phyloP scores from a whole-genome alignment of 2,329 filamentous ascomycete species.

The Didymella sp. region DNA sequence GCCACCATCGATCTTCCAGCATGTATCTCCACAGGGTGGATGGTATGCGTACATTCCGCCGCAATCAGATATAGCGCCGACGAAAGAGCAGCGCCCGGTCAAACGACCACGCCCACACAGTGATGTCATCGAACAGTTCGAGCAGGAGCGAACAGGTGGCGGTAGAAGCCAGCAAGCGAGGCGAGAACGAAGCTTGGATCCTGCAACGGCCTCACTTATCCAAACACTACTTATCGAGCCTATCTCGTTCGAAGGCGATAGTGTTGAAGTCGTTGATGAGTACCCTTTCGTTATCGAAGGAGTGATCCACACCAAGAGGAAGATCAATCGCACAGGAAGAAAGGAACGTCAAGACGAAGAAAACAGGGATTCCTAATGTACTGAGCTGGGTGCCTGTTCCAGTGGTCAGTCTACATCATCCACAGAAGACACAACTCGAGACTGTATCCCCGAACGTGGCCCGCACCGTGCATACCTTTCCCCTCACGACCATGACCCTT shows the following conservation, averaged over 20 bases:
- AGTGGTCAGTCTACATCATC: background rate
- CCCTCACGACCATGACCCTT: background rate
- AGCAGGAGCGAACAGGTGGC: too few species aligned
- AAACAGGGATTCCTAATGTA: background rate
- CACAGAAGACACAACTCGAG: background rate
- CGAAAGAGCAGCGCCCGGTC: background rate
- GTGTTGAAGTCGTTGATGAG: constrained; percentile 32
- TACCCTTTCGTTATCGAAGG: constrained; percentile 29
- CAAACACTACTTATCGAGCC: background rate
- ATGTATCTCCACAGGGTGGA: background rate
- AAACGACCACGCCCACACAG: background rate
- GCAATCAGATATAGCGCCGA: background rate
- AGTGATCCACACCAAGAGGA: constrained; percentile 5
- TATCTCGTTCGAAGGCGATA: constrained; percentile 21
- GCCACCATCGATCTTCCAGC: background rate
- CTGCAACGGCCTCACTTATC: background rate
- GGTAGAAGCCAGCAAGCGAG: background rate
- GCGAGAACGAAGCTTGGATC: background rate
- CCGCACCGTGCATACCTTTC: too few species aligned
- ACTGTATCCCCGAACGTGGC: background rate
- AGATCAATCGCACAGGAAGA: too few species aligned
- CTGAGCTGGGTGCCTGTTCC: background rate
- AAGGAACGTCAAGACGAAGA: background rate
- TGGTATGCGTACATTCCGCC: constrained; percentile 1
- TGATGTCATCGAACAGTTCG: background rate